Percentiles rank a stretch among this genome's conserved stretches.
phyloP scores from a whole-genome alignment of 805 yeast species.

The Metschnikowia vanudenii region DNA sequence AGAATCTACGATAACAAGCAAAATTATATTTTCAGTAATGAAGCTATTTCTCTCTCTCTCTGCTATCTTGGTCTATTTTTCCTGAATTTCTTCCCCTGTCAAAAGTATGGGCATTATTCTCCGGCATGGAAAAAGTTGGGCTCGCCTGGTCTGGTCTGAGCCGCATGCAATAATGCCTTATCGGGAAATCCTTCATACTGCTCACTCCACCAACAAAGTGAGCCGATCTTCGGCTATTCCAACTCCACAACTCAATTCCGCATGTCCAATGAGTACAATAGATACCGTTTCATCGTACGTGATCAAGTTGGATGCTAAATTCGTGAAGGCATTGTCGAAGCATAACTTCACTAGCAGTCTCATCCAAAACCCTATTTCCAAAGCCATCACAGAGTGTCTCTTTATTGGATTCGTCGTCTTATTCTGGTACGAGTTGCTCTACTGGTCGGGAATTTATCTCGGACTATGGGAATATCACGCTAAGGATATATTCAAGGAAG shows the following conservation, averaged over 20 bases:
- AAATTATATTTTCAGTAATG: no score
- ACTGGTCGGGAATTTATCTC: constrained; percentile 43
- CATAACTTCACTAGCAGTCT: constrained; percentile 16
- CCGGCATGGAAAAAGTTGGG: background rate
- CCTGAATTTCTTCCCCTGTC: no score
- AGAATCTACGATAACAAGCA: no score
- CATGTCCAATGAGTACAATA: background rate
- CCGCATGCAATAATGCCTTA: background rate
- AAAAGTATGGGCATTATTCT: background rate
- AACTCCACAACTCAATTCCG: no score
- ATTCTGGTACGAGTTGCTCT: constrained; percentile 39
- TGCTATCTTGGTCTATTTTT: no score
- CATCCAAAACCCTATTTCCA: constrained; percentile 19
- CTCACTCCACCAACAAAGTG: constrained; percentile 1
- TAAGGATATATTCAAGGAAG: constrained; percentile 63
- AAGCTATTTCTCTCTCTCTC: no score
- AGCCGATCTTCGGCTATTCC: constrained; percentile 4
- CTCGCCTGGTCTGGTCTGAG: background rate
- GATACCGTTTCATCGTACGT: background rate
- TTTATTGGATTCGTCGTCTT: constrained; percentile 17
- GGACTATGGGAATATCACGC: constrained; percentile 51
- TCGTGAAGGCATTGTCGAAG: constrained; percentile 10
- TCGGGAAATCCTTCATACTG: background rate
- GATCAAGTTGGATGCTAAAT: constrained; percentile 6
- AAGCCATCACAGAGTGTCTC: constrained; percentile 17